Evolutionary conservation across 1,284 basidiomycete species (phyloP).

Genomic region (Ustilago cynodontis): DNA sequence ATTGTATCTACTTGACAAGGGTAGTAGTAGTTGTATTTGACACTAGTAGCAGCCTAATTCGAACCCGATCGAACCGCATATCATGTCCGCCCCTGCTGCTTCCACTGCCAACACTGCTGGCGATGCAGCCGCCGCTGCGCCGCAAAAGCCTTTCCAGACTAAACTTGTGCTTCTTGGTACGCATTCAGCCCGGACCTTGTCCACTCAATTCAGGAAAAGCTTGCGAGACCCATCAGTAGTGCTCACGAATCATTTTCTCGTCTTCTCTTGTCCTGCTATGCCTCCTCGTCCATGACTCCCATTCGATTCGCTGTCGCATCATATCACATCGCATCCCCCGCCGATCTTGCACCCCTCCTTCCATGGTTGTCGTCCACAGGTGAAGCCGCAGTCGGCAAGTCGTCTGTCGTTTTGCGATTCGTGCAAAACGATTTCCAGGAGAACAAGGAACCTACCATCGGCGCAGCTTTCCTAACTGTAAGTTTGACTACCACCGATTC

Average conservation of each 20-base stretch:
- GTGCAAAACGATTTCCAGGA: constrained; percentile 94
- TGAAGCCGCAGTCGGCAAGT: constrained; percentile 99
- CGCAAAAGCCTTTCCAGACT: constrained; percentile 68
- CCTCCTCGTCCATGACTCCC: not conserved
- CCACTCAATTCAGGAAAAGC: too few species aligned
- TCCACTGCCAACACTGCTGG: constrained; percentile 19
- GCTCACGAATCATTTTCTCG: not conserved
- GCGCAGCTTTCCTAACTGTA: constrained; percentile 80
- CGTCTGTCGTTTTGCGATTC: constrained; percentile 97
- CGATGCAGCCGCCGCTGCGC: constrained; percentile 35
- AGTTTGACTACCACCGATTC: constrained; percentile 12
- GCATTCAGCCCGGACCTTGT: constrained; percentile 1
- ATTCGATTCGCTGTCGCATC: not conserved
- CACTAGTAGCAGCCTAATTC: not conserved
- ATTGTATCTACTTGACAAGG: not conserved
- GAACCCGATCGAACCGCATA: not conserved
- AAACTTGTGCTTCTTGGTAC: constrained; percentile 68
- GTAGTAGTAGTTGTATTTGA: not conserved
- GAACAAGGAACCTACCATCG: constrained; percentile 98
- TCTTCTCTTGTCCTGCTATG: not conserved
- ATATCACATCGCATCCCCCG: not conserved
- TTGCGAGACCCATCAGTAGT: too few species aligned
- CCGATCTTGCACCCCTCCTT: not conserved
- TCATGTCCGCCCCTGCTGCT: constrained; percentile 38
- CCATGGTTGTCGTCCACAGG: constrained; percentile 73